Evolutionary conservation across 2,329 filamentous ascomycete species (phyloP).

Genomic region (Trichoderma citrinoviride): DNA sequence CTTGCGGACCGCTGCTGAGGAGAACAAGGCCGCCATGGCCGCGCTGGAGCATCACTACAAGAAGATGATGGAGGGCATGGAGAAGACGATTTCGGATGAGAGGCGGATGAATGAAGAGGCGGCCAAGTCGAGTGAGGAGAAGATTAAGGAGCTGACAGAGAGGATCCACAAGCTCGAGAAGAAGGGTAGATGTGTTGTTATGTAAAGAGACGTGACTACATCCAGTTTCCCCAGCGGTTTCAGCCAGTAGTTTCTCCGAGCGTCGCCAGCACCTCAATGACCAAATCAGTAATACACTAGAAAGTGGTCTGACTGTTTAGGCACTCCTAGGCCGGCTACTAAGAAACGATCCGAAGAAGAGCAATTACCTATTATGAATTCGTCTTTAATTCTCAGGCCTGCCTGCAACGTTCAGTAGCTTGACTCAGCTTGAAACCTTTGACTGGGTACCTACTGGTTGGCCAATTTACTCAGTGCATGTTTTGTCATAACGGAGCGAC

Average conservation of each 20-base stretch:
- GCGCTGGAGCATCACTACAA: constrained; percentile 3
- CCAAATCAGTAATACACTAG: too few relatives aligned
- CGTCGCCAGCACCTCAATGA: too few relatives aligned
- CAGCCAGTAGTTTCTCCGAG: background rate
- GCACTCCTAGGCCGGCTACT: too few relatives aligned
- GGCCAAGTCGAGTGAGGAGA: background rate
- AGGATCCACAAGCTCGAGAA: constrained; percentile 8
- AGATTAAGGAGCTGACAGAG: background rate
- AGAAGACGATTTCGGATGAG: constrained; percentile 1
- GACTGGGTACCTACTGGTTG: too few relatives aligned
- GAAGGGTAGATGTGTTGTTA: background rate
- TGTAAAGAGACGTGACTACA: background rate
- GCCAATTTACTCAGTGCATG: too few relatives aligned
- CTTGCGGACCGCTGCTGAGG: background rate
- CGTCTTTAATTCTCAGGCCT: too few relatives aligned
- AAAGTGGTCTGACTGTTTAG: too few relatives aligned
- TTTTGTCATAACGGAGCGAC: too few relatives aligned
- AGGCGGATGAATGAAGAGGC: constrained; percentile 14
- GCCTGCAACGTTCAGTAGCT: too few relatives aligned
- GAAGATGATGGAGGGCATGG: background rate
- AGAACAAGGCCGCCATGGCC: constrained; percentile 5
- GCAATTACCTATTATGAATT: too few relatives aligned
- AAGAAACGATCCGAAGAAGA: too few relatives aligned
- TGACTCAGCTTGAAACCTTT: too few relatives aligned
- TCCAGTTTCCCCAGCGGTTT: background rate